These are phyloP conservation scores for Hyaloscypha variabilis DNA, from an alignment of 495 filamentous ascomycete genomes.

Conservation along the genomic window DNA sequence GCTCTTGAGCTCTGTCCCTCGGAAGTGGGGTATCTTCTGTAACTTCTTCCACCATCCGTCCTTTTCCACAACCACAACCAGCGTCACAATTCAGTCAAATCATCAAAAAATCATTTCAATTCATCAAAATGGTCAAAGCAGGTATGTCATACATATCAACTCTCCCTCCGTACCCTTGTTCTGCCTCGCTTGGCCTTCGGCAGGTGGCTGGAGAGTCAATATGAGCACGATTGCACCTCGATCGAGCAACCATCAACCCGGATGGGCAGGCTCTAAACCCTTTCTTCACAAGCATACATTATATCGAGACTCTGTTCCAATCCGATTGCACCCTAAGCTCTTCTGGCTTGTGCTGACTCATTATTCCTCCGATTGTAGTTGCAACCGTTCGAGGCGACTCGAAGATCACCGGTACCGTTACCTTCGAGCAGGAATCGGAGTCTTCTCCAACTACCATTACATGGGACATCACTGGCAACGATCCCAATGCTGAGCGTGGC, in stretches of 20 bases:
- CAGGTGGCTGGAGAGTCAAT: slow-evolving; percentile 39
- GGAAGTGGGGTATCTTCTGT: slow-evolving; percentile 4
- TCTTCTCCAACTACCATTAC: slow-evolving; percentile 78
- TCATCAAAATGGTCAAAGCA: slow-evolving; percentile 91
- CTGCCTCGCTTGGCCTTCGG: background rate
- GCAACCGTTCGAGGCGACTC: slow-evolving; percentile 96
- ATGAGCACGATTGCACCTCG: slow-evolving; percentile 38
- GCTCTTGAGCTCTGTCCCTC: slow-evolving; percentile 4
- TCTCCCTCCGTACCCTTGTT: background rate
- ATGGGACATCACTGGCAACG: slow-evolving; percentile 91
- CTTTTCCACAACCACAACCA: slow-evolving; percentile 14
- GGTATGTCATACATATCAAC: slow-evolving; percentile 58
- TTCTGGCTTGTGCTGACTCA: background rate
- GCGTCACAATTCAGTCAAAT: background rate
- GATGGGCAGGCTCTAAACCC: slow-evolving; percentile 32
- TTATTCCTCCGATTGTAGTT: slow-evolving; percentile 55
- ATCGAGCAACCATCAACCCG: slow-evolving; percentile 25
- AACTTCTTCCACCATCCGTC: slow-evolving; percentile 28
- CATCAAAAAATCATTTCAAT: slow-evolving; percentile 31
- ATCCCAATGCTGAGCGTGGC: slow-evolving; percentile 93
- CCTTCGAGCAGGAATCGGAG: slow-evolving; percentile 90
- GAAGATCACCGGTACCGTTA: slow-evolving; percentile 87
- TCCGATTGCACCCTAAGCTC: background rate
- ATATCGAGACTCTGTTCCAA: background rate
- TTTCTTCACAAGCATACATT: slow-evolving; percentile 1